These are phyloP conservation scores for Mallotus japonicus DNA, from an alignment of 441 rosid species.

Conservation along the genomic window DNA sequence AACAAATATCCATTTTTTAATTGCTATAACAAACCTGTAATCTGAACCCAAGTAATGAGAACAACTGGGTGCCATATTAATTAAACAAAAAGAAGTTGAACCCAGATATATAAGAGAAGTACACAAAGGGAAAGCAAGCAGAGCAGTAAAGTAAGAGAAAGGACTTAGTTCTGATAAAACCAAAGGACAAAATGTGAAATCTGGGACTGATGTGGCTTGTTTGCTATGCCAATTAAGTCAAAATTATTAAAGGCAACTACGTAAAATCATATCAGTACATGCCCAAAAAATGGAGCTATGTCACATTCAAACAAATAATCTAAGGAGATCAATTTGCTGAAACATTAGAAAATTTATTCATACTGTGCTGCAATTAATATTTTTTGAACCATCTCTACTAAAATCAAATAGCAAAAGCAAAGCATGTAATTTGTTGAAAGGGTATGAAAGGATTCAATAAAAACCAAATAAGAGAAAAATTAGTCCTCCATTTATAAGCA, in stretches of 20 bases:
- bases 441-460: neutral
- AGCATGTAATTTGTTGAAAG: neutral
- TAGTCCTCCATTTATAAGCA: neutral
- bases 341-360: neutral
- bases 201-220: no score
- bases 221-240: no score
- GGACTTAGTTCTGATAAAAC: constrained; percentile 19
- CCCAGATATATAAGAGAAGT: neutral
- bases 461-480: neutral
- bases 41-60: neutral
- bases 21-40: no score
- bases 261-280: no score
- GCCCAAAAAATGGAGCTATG: no score
- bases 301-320: no score
- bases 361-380: neutral
- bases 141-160: neutral
- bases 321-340: no score
- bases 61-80: neutral
- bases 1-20: no score
- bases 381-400: neutral
- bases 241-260: fast-evolving
- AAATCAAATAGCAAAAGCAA: neutral
- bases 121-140: neutral
- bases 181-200: constrained; percentile 8
- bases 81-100: neutral